Percentiles rank a stretch among this genome's conserved stretches.
These are phyloP conservation scores for Buddleja alternifolia DNA, from an alignment of 257 asterid species.

Conservation along the genomic window DNA sequence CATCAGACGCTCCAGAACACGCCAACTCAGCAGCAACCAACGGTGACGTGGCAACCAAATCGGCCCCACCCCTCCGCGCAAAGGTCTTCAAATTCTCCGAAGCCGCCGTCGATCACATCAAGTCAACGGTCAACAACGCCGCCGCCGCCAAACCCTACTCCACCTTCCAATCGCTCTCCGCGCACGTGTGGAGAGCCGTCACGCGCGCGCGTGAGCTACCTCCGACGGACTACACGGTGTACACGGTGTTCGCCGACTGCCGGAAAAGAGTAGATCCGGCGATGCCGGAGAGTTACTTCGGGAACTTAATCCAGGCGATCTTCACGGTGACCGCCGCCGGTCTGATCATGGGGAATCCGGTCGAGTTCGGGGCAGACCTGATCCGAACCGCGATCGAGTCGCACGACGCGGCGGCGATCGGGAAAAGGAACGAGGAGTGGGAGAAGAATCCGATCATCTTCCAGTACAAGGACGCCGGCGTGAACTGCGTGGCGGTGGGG, in stretches of 20 bases:
- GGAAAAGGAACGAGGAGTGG: slow-evolving; percentile 79
- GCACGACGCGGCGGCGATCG: slow-evolving; percentile 73
- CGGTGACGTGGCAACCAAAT: slow-evolving; percentile 35
- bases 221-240: slow-evolving; percentile 84
- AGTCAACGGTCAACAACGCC: slow-evolving; percentile 57
- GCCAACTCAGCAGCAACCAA: slow-evolving; percentile 61
- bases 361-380: slow-evolving; percentile 68
- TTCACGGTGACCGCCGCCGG: slow-evolving; percentile 93
- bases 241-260: slow-evolving; percentile 95
- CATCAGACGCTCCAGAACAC: slow-evolving; percentile 86
- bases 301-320: slow-evolving; percentile 93
- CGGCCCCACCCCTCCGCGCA: slow-evolving; percentile 55
- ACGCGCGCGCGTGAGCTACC: slow-evolving; percentile 85
- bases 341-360: slow-evolving; percentile 50
- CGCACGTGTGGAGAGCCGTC: slow-evolving; percentile 93
- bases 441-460: slow-evolving; percentile 83
- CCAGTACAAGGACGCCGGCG: slow-evolving; percentile 88
- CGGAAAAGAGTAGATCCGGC: slow-evolving; percentile 84
- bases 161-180: slow-evolving; percentile 87
- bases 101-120: slow-evolving; percentile 67
- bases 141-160: slow-evolving; percentile 54
- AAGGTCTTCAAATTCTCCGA: slow-evolving; percentile 86
- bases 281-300: slow-evolving; percentile 95
- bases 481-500: slow-evolving; percentile 96
- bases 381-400: slow-evolving; percentile 70